A percentile compares a stretch with the other conserved stretches of the same genome.
phyloP scores from a whole-genome alignment of 495 filamentous ascomycete genomes.

The Amphirosellinia nigrospora region DNA sequence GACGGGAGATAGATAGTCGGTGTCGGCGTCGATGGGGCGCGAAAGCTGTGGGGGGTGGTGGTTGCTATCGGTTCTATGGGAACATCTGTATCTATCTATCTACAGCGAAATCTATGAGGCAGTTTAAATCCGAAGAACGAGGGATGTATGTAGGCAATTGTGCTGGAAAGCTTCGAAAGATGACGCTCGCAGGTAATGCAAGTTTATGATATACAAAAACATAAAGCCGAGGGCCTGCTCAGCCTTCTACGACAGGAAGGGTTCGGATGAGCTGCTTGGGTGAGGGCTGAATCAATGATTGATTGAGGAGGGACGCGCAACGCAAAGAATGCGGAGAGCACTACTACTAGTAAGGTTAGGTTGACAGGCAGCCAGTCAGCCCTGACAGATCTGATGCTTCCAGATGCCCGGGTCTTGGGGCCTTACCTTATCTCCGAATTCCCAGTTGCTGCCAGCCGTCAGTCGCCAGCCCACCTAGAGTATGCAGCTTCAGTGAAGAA shows the following conservation, averaged over 20 bases:
- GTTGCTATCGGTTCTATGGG: not conserved
- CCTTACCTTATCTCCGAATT: slow-evolving; percentile 7
- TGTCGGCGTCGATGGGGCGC: not conserved
- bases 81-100: not conserved
- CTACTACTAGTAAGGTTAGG: too few relatives aligned
- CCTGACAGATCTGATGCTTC: not conserved
- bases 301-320: not conserved
- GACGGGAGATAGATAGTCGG: too few relatives aligned
- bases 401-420: not conserved
- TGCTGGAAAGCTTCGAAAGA: not conserved
- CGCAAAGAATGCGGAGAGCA: slow-evolving; percentile 12
- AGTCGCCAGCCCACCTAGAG: not conserved
- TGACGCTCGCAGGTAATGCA: not conserved
- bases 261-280: not conserved
- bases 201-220: not conserved
- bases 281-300: too few relatives aligned
- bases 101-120: not conserved
- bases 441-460: not conserved
- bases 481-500: not conserved
- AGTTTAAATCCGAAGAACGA: not conserved
- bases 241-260: slow-evolving; percentile 6
- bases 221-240: slow-evolving; percentile 6
- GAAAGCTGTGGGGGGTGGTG: not conserved
- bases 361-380: not conserved
- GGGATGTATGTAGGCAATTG: not conserved